Evolutionary conservation across 2,329 filamentous ascomycete genomes (phyloP).

Genomic region (Talaromyces sp.): DNA sequence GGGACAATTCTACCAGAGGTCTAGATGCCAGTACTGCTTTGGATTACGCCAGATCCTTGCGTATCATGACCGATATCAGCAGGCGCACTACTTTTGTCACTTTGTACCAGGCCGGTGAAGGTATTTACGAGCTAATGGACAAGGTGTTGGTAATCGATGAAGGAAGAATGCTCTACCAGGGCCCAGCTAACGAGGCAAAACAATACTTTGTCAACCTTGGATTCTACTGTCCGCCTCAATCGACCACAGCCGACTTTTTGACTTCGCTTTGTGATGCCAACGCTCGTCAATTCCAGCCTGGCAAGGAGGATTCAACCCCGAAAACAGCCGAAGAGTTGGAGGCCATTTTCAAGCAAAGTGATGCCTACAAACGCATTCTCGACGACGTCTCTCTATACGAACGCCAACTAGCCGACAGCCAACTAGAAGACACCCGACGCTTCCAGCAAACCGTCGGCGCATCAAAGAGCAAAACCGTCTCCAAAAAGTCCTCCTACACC

Average conservation of each 20-base stretch:
- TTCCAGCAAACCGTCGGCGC: conserved; percentile 66
- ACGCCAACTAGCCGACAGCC: conserved; percentile 54
- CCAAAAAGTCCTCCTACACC: conserved; percentile 71
- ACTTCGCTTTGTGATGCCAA: conserved; percentile 72
- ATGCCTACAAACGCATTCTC: conserved; percentile 60
- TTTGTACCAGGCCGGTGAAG: conserved; percentile 69
- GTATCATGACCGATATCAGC: conserved; percentile 73
- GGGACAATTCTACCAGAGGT: conserved; percentile 80
- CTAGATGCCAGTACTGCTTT: conserved; percentile 75
- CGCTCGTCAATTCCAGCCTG: conserved; percentile 66
- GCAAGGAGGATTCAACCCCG: conserved; percentile 65
- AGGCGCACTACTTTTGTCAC: conserved; percentile 70
- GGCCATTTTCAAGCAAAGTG: conserved; percentile 63
- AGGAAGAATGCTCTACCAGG: conserved; percentile 68
- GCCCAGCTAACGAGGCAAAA: conserved; percentile 59
- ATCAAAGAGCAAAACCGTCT: conserved; percentile 63
- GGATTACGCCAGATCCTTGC: conserved; percentile 69
- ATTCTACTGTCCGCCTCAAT: conserved; percentile 58
- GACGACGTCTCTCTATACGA: conserved; percentile 64
- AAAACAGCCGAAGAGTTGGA: conserved; percentile 69
- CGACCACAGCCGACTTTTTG: conserved; percentile 74
- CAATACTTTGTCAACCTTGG: conserved; percentile 67
- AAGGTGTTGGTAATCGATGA: conserved; percentile 76
- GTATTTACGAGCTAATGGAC: conserved; percentile 72
- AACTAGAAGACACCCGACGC: conserved; percentile 60